These are phyloP conservation scores for Tricholoma sp. DNA, from an alignment of 768 basidiomycete species.

Conservation along the genomic window DNA sequence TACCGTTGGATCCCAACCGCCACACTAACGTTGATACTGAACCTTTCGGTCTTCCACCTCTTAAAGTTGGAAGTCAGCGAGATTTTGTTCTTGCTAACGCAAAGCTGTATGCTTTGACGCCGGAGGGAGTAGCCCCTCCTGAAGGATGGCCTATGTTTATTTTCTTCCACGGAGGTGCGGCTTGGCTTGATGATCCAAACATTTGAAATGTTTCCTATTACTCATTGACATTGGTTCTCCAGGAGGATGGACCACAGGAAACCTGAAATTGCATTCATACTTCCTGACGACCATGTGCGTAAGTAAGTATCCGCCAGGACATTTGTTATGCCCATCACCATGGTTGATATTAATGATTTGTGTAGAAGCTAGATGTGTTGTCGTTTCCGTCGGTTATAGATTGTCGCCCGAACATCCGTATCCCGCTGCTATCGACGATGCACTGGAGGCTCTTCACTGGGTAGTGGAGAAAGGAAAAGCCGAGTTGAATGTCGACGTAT, in stretches of 20 bases:
- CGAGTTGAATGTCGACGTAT: constrained; percentile 44
- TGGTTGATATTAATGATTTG: too few species aligned
- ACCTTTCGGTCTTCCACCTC: too few species aligned
- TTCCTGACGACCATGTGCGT: constrained; percentile 59
- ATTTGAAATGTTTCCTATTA: too few species aligned
- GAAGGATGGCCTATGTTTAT: constrained; percentile 69
- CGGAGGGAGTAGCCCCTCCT: constrained; percentile 42
- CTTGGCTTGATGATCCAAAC: too few species aligned
- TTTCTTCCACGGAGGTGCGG: constrained; percentile 67
- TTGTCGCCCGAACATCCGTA: constrained; percentile 69
- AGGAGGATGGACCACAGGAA: constrained; percentile 73
- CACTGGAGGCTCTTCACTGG: constrained; percentile 51
- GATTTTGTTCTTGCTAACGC: constrained; percentile 50
- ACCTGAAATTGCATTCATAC: constrained; percentile 51
- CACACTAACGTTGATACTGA: constrained; percentile 26
- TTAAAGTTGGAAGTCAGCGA: constrained; percentile 10
- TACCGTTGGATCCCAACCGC: constrained; percentile 17
- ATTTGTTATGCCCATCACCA: too few species aligned
- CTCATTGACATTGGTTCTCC: too few species aligned
- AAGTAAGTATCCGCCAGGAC: constrained; percentile 21
- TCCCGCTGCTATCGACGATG: constrained; percentile 33
- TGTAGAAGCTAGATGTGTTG: background rate
- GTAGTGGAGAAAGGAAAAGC: constrained; percentile 49
- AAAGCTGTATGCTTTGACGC: constrained; percentile 60
- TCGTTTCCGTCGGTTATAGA: constrained; percentile 54